Conservation (phyloP, 345 rosid genomes). For the Eutrema heterophyllum region DNA sequence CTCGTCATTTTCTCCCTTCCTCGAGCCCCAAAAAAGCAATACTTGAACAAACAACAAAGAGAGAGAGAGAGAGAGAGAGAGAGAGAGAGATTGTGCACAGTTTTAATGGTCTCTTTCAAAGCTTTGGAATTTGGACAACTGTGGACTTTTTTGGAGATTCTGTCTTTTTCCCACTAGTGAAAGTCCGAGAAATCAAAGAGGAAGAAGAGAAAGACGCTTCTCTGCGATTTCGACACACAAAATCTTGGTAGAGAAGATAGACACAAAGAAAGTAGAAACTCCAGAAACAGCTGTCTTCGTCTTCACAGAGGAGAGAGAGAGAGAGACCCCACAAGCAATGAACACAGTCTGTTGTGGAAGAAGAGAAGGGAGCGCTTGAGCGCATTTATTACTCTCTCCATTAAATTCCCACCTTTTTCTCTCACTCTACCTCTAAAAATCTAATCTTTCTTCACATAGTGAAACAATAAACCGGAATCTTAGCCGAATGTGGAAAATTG, state of each 20-base stretch:
- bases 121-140: conserved; percentile 20
- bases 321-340: conserved; percentile 36
- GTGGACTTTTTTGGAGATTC: not conserved
- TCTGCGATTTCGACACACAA: not conserved
- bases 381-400: conserved; percentile 33
- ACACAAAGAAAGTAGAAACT: conserved; percentile 16
- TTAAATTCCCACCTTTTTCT: conserved; percentile 25
- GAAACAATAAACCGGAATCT: not conserved
- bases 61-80: conserved; percentile 7
- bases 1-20: conserved; percentile 9
- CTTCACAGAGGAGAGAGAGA: conserved; percentile 16
- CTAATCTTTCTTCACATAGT: not conserved
- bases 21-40: not conserved
- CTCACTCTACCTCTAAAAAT: not conserved
- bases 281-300: conserved; percentile 34
- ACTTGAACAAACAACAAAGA: not conserved
- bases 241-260: conserved; percentile 13
- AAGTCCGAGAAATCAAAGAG: conserved; percentile 9
- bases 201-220: conserved; percentile 8
- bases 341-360: conserved; percentile 32
- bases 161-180: conserved; percentile 26
- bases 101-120: conserved; percentile 1
- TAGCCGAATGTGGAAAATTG: not conserved
- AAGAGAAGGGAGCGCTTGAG: conserved; percentile 28
- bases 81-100: not conserved